Conservation (phyloP, 331 rosid genomes). For the Rosa hybrid region DNA sequence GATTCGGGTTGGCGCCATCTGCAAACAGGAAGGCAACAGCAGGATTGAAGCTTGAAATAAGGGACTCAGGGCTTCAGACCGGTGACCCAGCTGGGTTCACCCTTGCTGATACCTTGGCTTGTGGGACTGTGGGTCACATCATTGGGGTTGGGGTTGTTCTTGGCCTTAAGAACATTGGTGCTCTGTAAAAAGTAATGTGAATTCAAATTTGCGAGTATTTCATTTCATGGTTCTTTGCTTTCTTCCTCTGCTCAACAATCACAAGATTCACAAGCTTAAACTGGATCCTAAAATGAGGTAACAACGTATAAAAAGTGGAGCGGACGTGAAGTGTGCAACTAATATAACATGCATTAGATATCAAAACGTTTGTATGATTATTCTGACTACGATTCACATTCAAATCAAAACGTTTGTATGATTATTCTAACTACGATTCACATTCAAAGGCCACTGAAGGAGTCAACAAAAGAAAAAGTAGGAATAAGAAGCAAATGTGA, state of each 20-base stretch:
- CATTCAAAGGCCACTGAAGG: background rate
- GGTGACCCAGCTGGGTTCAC: slow-evolving; percentile 99
- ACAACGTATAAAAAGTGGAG: background rate
- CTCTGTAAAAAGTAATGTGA: slow-evolving; percentile 44
- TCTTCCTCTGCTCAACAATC: background rate
- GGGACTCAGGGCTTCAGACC: slow-evolving; percentile 94
- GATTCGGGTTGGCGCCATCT: slow-evolving; percentile 95
- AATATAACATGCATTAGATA: too few relatives aligned
- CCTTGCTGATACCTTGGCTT: slow-evolving; percentile 97
- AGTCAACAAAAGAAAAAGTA: too few relatives aligned
- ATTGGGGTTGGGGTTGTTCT: slow-evolving; percentile 96
- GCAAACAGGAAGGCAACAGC: slow-evolving; percentile 96
- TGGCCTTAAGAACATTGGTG: slow-evolving; percentile 85
- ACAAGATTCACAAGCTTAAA: background rate
- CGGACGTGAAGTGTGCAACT: too few relatives aligned
- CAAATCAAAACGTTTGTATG: too few relatives aligned
- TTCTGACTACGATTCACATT: too few relatives aligned
- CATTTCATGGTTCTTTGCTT: background rate
- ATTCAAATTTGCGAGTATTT: background rate
- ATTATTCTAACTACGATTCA: too few relatives aligned
- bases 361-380: too few relatives aligned
- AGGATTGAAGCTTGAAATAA: slow-evolving; percentile 74
- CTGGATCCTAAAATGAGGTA: background rate
- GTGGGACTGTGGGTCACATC: slow-evolving; percentile 85
- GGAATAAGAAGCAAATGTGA: background rate